Percentiles rank a stretch among this genome's conserved stretches.
Evolutionary conservation across 2,329 filamentous ascomycete genomes (phyloP).

Genomic region (Lachnellula arida): DNA sequence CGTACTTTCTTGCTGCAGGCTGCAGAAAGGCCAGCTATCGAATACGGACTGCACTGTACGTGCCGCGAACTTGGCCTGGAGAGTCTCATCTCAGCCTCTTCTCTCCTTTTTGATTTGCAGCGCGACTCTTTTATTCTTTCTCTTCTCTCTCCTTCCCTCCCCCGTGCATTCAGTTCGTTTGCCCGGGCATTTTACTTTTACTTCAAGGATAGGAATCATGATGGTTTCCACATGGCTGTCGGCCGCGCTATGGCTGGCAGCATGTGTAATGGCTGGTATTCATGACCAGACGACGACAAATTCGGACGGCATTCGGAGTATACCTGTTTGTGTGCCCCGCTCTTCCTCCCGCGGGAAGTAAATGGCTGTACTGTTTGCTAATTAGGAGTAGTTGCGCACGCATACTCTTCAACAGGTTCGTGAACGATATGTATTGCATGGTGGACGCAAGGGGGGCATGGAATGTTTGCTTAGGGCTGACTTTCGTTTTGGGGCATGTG

Average conservation of each 20-base stretch:
- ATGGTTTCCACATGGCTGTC: constrained; percentile 29
- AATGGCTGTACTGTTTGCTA: constrained; percentile 10
- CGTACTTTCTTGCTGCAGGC: neutral
- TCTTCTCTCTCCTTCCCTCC: neutral
- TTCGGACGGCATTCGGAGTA: constrained; percentile 52
- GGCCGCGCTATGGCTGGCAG: constrained; percentile 31
- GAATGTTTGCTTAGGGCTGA: neutral
- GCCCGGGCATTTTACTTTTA: neutral
- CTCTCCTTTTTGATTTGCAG: neutral
- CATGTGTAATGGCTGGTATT: constrained; percentile 31
- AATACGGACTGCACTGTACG: neutral
- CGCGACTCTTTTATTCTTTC: constrained; percentile 3
- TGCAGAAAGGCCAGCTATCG: constrained; percentile 12
- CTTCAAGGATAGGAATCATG: constrained; percentile 16
- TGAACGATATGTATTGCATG: constrained; percentile 1
- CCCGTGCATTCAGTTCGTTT: neutral
- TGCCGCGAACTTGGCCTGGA: neutral
- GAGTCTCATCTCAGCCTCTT: neutral
- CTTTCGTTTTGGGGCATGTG: constrained; percentile 2
- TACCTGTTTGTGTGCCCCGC: constrained; percentile 48
- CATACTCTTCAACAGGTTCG: constrained; percentile 77
- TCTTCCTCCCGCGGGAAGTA: neutral
- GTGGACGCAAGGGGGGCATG: neutral
- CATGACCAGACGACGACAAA: constrained; percentile 34
- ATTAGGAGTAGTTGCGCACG: constrained; percentile 65